These are phyloP conservation scores for Scleroderma bovista DNA, from an alignment of 768 basidiomycete genomes.

Conservation along the genomic window DNA sequence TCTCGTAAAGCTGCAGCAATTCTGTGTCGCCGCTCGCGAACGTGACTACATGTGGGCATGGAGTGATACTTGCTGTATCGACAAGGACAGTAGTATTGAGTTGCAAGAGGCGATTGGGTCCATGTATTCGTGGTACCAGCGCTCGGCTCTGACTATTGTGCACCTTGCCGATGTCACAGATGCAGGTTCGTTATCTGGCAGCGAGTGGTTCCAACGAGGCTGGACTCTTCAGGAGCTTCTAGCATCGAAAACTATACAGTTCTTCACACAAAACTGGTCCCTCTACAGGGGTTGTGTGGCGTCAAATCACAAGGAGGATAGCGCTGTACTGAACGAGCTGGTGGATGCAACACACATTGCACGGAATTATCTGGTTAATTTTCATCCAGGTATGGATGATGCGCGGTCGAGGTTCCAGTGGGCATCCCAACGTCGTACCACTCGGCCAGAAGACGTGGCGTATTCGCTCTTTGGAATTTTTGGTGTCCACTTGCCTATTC, in stretches of 20 bases:
- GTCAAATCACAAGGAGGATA: not conserved
- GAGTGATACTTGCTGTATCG: conserved; percentile 6
- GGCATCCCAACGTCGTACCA: not conserved
- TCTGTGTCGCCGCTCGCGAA: not conserved
- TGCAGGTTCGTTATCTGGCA: not conserved
- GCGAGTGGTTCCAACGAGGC: conserved; percentile 1
- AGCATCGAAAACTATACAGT: not conserved
- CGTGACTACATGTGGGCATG: conserved; percentile 1
- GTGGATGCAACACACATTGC: not conserved
- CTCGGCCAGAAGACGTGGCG: not conserved
- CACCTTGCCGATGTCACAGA: conserved; percentile 1
- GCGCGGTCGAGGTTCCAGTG: not conserved
- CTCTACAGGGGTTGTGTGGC: not conserved
- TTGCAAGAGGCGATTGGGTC: not conserved
- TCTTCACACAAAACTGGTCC: conserved; percentile 1
- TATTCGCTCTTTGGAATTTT: conserved; percentile 4
- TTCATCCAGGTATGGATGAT: not conserved
- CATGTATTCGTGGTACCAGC: conserved; percentile 3
- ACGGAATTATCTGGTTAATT: not conserved
- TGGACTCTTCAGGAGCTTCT: conserved; percentile 7
- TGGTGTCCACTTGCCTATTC: not conserved
- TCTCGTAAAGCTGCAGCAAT: not conserved
- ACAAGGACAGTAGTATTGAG: conserved; percentile 1
- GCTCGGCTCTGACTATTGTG: conserved; percentile 1
- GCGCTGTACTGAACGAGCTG: not conserved